Base-by-base conservation (phyloP, 2,329 filamentous ascomycete species). In the Cordyceps sp. region DNA sequence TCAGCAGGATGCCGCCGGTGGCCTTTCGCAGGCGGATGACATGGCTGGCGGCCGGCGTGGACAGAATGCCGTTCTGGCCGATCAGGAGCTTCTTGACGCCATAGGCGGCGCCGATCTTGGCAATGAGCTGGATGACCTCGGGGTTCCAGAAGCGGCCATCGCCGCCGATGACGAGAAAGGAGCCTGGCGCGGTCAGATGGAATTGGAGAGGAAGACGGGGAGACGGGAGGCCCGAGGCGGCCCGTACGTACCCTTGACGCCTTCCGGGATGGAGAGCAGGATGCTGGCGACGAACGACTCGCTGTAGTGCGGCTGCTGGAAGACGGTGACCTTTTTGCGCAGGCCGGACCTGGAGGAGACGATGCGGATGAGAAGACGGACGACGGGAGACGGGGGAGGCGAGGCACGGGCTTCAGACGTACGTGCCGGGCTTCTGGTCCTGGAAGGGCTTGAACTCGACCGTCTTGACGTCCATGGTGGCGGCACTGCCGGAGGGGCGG, bases 351-450 rank as follows among this genome's bases (percentile, higher is more conserved):
- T 96, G 49, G 36, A 39, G 9, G 24, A 7, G 26, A 14, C n/a
- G 26, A 10, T 15, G 26, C n/a, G 6, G n/a, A 14, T 16, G 26
- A 16, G 5, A 14, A 27, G 2, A 14, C 10, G 6, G 26, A 27
- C 6, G 26, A 17, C 15, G 14, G 6, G 10, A 27, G 28, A 19
- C 12, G 13, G 28, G 34, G 30, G 32, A 31, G 29, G 31, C 34
- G 30, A 25, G 25, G 31, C 35, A 30, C 32, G 33, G 26, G 30
- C 36, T 29, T 21, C 22, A 43, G 45, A 85, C 88, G 61, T 75
- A 94, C 88, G 88, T 96, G 72, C 88, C 88, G 42, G 88, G 85
- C 71, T 98, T 98, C 72, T 98, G 90, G 70, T 96, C 90, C 42
- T 78, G 69, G 60, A 90, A 94, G 37, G 86, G 73, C 57, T 74